Evolutionary conservation across 768 basidiomycete genomes (phyloP).

Genomic region (Asterophora lycoperdoides): DNA sequence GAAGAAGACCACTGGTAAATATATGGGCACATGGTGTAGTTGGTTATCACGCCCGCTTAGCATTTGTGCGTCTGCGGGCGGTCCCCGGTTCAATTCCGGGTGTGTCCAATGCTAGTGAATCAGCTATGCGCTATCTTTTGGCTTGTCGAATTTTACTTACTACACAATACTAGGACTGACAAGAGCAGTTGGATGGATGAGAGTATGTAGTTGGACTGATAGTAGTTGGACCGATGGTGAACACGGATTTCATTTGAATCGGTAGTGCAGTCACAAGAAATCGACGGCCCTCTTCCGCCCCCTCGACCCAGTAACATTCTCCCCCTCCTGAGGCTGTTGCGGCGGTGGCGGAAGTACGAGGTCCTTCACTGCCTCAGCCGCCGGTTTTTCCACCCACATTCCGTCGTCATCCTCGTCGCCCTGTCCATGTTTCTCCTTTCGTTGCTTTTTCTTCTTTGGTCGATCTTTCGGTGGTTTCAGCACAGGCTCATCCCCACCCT

Average conservation of each 20-base stretch:
- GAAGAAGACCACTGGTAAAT: too few species aligned
- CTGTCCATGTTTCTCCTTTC: conserved; percentile 30
- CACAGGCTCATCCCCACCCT: conserved; percentile 36
- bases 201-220: too few species aligned
- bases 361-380: conserved; percentile 44
- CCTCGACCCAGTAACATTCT: conserved; percentile 21
- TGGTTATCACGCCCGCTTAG: conserved; percentile 4
- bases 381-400: conserved; percentile 69
- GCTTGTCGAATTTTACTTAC: too few species aligned
- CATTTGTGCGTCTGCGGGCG: neutral
- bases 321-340: conserved; percentile 14
- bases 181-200: too few species aligned
- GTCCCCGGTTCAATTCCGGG: conserved; percentile 4
- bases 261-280: conserved; percentile 45
- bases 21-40: conserved; percentile 3
- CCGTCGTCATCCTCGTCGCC: conserved; percentile 38
- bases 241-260: conserved; percentile 13
- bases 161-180: too few species aligned
- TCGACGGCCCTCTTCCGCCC: conserved; percentile 72
- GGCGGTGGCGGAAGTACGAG: conserved; percentile 16
- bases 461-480: conserved; percentile 33
- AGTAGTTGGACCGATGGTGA: too few species aligned
- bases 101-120: too few species aligned
- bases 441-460: conserved; percentile 45
- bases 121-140: too few species aligned